These are phyloP conservation scores for Fusarium sp. DNA, from an alignment of 2,329 filamentous ascomycete species.

Conservation along the genomic window DNA sequence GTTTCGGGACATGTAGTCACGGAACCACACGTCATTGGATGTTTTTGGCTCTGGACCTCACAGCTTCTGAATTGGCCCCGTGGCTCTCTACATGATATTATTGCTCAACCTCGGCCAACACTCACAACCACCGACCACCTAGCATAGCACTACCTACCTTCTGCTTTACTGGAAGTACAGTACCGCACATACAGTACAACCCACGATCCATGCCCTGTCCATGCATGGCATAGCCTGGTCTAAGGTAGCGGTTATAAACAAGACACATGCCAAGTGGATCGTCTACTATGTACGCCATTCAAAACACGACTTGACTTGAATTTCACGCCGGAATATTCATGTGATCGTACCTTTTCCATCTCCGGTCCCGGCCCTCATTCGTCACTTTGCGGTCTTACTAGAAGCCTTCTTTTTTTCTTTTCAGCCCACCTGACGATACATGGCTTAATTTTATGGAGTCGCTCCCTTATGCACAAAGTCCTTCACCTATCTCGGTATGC, in stretches of 20 bases:
- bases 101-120: conserved; percentile 30
- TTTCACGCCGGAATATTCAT: conserved; percentile 13
- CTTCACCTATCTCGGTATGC: background rate
- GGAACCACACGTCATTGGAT: conserved; percentile 3
- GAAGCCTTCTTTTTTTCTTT: conserved; percentile 11
- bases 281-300: conserved; percentile 26
- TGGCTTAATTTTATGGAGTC: conserved; percentile 8
- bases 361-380: conserved; percentile 18
- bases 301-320: conserved; percentile 21
- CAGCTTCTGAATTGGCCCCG: conserved; percentile 24
- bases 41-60: conserved; percentile 16
- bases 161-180: background rate
- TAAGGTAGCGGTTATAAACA: conserved; percentile 25
- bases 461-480: background rate
- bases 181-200: conserved; percentile 18
- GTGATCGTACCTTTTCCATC: conserved; percentile 27
- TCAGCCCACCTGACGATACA: conserved; percentile 21
- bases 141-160: background rate
- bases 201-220: conserved; percentile 18
- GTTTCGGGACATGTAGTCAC: conserved; percentile 7
- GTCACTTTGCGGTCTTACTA: conserved; percentile 10
- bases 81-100: conserved; percentile 31
- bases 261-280: conserved; percentile 25
- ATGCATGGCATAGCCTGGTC: conserved; percentile 19
- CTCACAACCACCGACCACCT: background rate